Evolutionary conservation across 2,329 filamentous ascomycete genomes (phyloP), one percentile per base, ranked within the genome.

Genomic region (Ophiostoma novo-ulmi): DNA sequence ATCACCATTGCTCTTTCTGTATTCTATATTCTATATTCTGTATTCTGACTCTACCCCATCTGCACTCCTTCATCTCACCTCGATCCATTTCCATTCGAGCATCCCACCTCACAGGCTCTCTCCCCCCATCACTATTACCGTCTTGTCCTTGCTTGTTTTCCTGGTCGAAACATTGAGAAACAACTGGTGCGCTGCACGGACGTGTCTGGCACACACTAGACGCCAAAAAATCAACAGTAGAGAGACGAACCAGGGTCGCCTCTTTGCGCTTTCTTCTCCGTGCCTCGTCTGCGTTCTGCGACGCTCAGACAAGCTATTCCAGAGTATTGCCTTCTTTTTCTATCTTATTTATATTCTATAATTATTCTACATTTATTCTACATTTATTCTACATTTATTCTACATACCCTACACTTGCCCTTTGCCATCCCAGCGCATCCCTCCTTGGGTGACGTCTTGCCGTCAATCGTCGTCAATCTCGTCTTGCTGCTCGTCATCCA

Each of bases 141-240:
- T 52, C 44, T 20, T 35, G 20, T 14, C 38, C 55, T 41, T 58
- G 61, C 64, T 64, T 61, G 35, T 52, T 67, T 67, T 71, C 41
- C 67, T 69, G 61, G 67, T 71, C 71, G 71, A 72, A 72, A 70
- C 69, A 72, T 69, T 55, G 66, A 48, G 41, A 58, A 70, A 68
- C 55, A 72, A 44, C 36, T 36, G 52, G 22, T 48, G 64, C 22
- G 39, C 68, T 68, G 55, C 68, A 69, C 68, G 65, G 68, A 69
- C 70, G 41, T 48, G 44, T 58, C 48, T 67, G 64, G 44, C 63
- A 65, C 22, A 31, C 66, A 64, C 66, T 58, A 68, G 22, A 67
- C 55, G 58, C 48, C 63, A 17, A 48, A 48, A 68, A 64, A 69
- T 44, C 67, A 61, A 38, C 17, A 48, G 44, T 7, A 48, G 44